These are phyloP conservation scores for Breviolum minutum DNA, from an alignment of 73 alveolate genomes.

Conservation along the genomic window DNA sequence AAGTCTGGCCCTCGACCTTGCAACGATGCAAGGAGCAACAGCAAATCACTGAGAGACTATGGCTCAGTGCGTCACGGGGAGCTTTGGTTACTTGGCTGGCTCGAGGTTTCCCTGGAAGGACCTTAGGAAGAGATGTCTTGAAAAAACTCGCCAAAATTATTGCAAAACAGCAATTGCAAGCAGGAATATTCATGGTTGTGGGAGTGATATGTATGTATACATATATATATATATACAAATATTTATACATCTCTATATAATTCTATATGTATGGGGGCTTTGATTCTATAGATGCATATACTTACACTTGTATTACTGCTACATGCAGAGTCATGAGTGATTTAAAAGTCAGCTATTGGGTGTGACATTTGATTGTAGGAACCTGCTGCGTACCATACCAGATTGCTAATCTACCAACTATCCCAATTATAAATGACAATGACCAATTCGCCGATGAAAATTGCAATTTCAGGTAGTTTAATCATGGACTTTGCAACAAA, in stretches of 20 bases:
- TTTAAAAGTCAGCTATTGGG: too few relatives aligned
- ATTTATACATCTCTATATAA: too few relatives aligned
- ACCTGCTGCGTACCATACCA: too few relatives aligned
- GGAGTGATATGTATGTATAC: not conserved
- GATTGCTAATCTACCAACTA: too few relatives aligned
- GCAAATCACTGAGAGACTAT: slow-evolving; percentile 37
- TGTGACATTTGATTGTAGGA: too few relatives aligned
- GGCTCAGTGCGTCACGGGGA: slow-evolving; percentile 20
- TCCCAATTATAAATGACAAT: too few relatives aligned
- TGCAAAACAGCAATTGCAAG: not conserved
- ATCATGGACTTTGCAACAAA: not conserved
- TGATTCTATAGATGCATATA: too few relatives aligned
- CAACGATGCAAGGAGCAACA: slow-evolving; percentile 66
- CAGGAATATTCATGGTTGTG: not conserved
- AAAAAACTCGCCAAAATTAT: not conserved
- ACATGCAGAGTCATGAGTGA: too few relatives aligned
- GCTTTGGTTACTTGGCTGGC: slow-evolving; percentile 8
- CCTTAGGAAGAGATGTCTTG: not conserved
- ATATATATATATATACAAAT: not conserved
- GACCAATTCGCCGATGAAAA: too few relatives aligned
- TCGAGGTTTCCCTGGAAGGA: not conserved
- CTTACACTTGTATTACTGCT: too few relatives aligned
- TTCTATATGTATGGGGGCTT: too few relatives aligned
- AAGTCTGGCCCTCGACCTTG: not conserved
- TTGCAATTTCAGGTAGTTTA: not conserved